phyloP scores from a whole-genome alignment of 148 eudicot genomes.

The Fagopyrum homotropicum region DNA sequence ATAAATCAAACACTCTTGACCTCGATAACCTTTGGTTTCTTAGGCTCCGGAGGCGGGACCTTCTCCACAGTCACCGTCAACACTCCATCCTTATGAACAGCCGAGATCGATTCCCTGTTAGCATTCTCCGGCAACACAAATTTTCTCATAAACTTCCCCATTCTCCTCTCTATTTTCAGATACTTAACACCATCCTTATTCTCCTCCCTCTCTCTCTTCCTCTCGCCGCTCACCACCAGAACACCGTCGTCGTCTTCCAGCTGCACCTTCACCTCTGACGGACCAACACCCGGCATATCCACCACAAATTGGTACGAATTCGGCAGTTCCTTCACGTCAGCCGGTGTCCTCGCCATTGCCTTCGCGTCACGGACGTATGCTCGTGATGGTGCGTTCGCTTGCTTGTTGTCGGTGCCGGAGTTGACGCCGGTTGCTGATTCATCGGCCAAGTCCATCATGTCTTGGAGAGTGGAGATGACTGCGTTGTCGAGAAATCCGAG shows the following conservation, averaged over 20 bases:
- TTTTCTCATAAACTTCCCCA: slow-evolving; percentile 72
- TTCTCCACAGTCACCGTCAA: slow-evolving; percentile 49
- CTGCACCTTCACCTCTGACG: slow-evolving; percentile 25
- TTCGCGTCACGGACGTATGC: slow-evolving; percentile 25
- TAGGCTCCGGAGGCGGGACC: slow-evolving; percentile 54
- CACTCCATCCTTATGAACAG: slow-evolving; percentile 63
- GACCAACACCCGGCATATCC: slow-evolving; percentile 23
- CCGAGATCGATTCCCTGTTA: slow-evolving; percentile 33
- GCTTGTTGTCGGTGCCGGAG: background rate
- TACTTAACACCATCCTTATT: slow-evolving; percentile 51
- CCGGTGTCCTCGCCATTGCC: slow-evolving; percentile 29
- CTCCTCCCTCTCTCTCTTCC: slow-evolving; percentile 41
- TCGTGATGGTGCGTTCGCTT: slow-evolving; percentile 9
- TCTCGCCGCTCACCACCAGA: slow-evolving; percentile 26
- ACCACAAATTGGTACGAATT: slow-evolving; percentile 18
- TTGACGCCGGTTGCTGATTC: background rate
- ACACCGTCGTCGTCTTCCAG: slow-evolving; percentile 27
- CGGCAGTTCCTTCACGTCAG: slow-evolving; percentile 23
- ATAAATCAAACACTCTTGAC: slow-evolving; percentile 32
- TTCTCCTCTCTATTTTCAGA: slow-evolving; percentile 64
- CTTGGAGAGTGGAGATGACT: slow-evolving; percentile 13
- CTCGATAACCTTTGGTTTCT: slow-evolving; percentile 61
- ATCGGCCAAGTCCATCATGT: slow-evolving; percentile 16
- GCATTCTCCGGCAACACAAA: slow-evolving; percentile 68
- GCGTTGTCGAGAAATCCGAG: slow-evolving; percentile 11